Percentiles rank a stretch among this genome's conserved stretches.
phyloP scores from a whole-genome alignment of 164 flowering plant genomes.

The Vitis rupestris region DNA sequence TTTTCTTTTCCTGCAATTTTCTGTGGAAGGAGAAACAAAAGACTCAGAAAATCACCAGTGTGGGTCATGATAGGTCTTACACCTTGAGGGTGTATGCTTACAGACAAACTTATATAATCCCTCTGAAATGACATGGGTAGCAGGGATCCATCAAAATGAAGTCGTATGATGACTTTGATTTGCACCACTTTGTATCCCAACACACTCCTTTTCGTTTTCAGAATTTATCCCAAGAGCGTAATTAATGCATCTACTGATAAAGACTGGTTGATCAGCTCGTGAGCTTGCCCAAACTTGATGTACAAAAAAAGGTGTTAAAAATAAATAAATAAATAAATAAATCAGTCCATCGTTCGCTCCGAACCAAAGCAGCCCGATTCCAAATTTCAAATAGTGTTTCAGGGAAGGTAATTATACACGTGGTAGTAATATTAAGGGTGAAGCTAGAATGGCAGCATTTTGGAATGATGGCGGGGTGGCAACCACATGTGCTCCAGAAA shows the following conservation, averaged over 20 bases:
- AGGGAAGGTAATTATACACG: background rate
- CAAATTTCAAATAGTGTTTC: background rate
- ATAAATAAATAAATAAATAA: no score
- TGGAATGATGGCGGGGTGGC: background rate
- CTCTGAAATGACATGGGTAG: slow-evolving; percentile 15
- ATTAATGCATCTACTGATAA: no score
- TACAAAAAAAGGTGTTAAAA: no score
- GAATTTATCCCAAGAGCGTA: no score
- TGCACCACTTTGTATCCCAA: background rate
- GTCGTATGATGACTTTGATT: background rate
- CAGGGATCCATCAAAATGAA: background rate
- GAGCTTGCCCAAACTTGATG: no score
- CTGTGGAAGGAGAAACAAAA: background rate
- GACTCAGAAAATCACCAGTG: background rate
- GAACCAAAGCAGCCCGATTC: background rate
- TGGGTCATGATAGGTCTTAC: slow-evolving; percentile 16
- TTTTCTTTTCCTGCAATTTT: background rate
- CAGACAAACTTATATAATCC: slow-evolving; percentile 17
- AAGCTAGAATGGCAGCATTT: background rate
- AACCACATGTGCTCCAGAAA: background rate
- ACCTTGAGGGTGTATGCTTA: slow-evolving; percentile 4
- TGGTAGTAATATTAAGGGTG: background rate
- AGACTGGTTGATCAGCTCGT: no score
- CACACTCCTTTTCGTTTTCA: no score
- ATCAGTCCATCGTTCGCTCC: background rate